These are phyloP conservation scores for Mycena venus DNA, from an alignment of 768 basidiomycete genomes.

Conservation along the genomic window DNA sequence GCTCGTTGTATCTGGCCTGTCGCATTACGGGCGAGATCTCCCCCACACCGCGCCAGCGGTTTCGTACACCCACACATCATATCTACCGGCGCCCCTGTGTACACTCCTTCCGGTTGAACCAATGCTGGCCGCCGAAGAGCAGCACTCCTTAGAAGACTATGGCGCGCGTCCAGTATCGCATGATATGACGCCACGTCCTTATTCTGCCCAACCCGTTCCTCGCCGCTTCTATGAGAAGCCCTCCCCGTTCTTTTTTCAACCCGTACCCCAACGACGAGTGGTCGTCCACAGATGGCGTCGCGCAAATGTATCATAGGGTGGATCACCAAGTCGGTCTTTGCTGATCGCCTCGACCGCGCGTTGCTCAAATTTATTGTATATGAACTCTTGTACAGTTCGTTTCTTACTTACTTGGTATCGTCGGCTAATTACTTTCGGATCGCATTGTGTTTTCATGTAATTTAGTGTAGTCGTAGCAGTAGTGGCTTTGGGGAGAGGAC, in stretches of 20 bases:
- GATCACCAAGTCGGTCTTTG: constrained; percentile 26
- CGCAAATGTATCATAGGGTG: constrained; percentile 24
- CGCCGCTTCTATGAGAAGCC: constrained; percentile 41
- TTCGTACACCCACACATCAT: constrained; percentile 35
- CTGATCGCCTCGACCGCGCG: background rate
- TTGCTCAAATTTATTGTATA: constrained; percentile 17
- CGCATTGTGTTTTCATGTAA: constrained; percentile 12
- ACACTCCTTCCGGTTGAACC: constrained; percentile 14
- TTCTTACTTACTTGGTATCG: constrained; percentile 12
- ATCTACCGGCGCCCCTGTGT: constrained; percentile 17
- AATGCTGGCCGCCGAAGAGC: constrained; percentile 4
- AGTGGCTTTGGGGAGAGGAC: constrained; percentile 6
- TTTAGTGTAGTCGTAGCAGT: constrained; percentile 19
- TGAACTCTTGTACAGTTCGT: constrained; percentile 11
- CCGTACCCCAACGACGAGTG: constrained; percentile 33
- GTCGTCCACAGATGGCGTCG: constrained; percentile 16
- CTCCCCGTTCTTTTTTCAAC: constrained; percentile 30
- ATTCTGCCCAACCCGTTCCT: constrained; percentile 42
- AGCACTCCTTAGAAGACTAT: constrained; percentile 35
- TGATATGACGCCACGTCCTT: constrained; percentile 42
- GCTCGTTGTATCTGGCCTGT: constrained; percentile 29
- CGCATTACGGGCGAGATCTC: constrained; percentile 33
- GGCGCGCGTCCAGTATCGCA: constrained; percentile 40
- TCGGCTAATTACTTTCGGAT: constrained; percentile 26
- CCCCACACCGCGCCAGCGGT: constrained; percentile 41